These are phyloP conservation scores for Tetrahymena borealis DNA, from an alignment of 73 alveolate species.

Conservation along the genomic window DNA sequence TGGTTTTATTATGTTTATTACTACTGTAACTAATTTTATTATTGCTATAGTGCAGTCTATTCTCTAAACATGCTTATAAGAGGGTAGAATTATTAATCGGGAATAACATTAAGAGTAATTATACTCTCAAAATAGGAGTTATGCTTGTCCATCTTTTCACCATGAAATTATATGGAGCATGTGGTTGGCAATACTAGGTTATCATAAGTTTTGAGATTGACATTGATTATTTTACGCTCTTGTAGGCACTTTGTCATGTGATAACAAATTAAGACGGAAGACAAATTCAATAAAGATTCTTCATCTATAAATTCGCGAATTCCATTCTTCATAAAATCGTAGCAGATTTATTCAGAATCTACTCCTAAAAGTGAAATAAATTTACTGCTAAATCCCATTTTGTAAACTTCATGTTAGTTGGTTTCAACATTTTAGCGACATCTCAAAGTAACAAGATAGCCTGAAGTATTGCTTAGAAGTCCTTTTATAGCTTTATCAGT, in stretches of 20 bases:
- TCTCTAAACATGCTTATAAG: background rate
- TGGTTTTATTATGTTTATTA: background rate
- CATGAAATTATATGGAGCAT: background rate
- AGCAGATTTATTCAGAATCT: background rate
- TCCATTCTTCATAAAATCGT: background rate
- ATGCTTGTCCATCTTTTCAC: background rate
- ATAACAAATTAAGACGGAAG: background rate
- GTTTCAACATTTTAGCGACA: background rate
- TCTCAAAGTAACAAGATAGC: background rate
- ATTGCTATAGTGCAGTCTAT: background rate
- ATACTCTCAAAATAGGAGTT: background rate
- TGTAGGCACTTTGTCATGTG: background rate
- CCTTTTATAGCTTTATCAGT: background rate
- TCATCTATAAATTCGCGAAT: background rate
- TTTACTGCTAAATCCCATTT: background rate
- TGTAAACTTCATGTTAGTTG: background rate
- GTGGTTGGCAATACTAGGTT: background rate
- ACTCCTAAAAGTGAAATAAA: background rate
- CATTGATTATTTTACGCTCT: background rate
- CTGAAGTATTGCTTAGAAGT: background rate
- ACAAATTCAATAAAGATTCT: background rate
- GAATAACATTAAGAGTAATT: background rate
- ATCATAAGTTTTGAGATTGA: background rate
- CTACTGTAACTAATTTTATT: background rate
- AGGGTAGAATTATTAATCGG: background rate